Evolutionary conservation across 768 basidiomycete genomes (phyloP), one percentile per base, ranked within the genome.

Genomic region (Melanogaster broomeanus): DNA sequence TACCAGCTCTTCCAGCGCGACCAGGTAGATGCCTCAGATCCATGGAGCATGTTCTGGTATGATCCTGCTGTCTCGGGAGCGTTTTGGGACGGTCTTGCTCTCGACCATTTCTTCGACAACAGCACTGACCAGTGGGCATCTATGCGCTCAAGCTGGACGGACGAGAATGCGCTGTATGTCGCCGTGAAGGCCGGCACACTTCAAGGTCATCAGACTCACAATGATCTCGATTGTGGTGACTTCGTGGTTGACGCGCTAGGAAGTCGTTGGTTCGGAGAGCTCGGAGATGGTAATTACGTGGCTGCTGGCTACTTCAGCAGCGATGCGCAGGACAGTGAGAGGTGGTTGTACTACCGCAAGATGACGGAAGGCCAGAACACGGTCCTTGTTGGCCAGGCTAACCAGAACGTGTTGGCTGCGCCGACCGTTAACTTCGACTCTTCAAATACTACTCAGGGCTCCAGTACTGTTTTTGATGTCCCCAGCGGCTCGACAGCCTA

Each of bases 301-400:
- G 75, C 92, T 2, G 63, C 70, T 2, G 77, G 78, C 33, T 98
- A 98, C 75, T 99, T 99, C 77, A 74, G 68, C 27, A 82, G 67
- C 51, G 92, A 91, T 57, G 65, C 69, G 0, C 93, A 96, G 67
- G 72, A 76, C 52, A 79, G 84, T 42, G 66, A 73, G 21, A 80
- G 96, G 48, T 98, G 94, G 95, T 61, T 81, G 55, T 98, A 97
- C 74, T 99, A 97, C 78, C 82, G 95, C 66, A 98, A 95, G 78
- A 84, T 86, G 73, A 97, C 96, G 4, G 93, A 96, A 71, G 97
- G 97, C 3, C 97, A 99, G 75, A 99, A 98, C 76, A 94, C 93
- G 6, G 77, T 99, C 56, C 63, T 95, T 47, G 78, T 98, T 58
- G 79, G 79, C 59, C 73, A 75, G 55, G 65, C 71, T 28, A 98